phyloP scores from a whole-genome alignment of 228 moss, liverwort and hornwort genomes.

The Sphagnum fallax region DNA sequence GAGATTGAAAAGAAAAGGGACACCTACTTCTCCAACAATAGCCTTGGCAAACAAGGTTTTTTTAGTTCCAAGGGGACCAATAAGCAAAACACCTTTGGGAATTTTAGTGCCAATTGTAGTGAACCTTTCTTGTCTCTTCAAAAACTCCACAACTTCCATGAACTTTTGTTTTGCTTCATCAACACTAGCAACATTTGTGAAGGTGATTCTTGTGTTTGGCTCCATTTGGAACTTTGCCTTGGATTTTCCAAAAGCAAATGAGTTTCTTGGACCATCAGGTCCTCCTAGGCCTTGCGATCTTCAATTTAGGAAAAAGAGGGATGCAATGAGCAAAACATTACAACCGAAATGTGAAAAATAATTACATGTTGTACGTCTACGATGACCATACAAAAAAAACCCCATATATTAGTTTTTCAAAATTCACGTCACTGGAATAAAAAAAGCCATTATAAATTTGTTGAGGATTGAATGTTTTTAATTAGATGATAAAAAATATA shows the following conservation, averaged over 20 bases:
- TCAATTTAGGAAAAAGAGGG: not conserved
- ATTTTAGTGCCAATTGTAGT: not conserved
- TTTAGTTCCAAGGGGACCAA: conserved; percentile 1
- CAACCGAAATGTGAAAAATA: not conserved
- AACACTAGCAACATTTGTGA: not conserved
- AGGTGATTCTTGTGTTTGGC: conserved; percentile 2
- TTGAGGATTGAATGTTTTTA: too few relatives aligned
- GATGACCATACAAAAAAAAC: too few relatives aligned
- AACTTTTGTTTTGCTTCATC: conserved; percentile 3
- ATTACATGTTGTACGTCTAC: too few relatives aligned
- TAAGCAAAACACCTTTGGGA: conserved; percentile 3
- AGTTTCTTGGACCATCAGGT: not conserved
- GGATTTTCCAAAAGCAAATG: not conserved
- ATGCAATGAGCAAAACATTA: not conserved
- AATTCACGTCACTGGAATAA: too few relatives aligned
- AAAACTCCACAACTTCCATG: conserved; percentile 5
- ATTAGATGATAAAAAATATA: too few relatives aligned
- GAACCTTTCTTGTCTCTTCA: conserved; percentile 2
- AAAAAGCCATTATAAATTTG: too few relatives aligned
- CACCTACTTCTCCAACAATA: conserved; percentile 5
- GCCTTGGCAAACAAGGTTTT: conserved; percentile 6
- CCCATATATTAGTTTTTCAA: too few relatives aligned
- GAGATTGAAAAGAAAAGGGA: conserved; percentile 3
- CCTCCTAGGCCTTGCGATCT: conserved; percentile 1
- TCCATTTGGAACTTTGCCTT: conserved; percentile 9